Conservation (phyloP, 805 yeast species). For the Vanderwaltozyma tropicalis region DNA sequence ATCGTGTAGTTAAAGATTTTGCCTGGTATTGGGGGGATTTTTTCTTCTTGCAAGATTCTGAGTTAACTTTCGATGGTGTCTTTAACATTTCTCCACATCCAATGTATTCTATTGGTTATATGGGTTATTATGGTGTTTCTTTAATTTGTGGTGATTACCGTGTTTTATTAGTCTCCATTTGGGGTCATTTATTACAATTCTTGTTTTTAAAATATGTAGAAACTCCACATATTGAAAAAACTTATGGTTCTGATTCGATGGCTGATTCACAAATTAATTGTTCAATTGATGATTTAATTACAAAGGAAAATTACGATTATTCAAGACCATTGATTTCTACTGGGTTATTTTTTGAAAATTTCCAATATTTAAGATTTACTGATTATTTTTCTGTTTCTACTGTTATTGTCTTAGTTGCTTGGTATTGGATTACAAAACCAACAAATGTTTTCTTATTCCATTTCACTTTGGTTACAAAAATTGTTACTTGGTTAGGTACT, state of each 20-base stretch:
- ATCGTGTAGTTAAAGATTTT: slow-evolving; percentile 76
- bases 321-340: slow-evolving; percentile 47
- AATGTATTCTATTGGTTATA: slow-evolving; percentile 82
- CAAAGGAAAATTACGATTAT: slow-evolving; percentile 34
- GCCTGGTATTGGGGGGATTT: slow-evolving; percentile 97
- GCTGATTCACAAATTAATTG: slow-evolving; percentile 26
- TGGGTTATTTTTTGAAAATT: slow-evolving; percentile 39
- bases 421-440: slow-evolving; percentile 25
- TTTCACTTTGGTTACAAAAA: slow-evolving; percentile 38
- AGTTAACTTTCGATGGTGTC: slow-evolving; percentile 77
- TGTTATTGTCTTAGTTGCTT: slow-evolving; percentile 32
- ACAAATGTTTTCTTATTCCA: slow-evolving; percentile 24
- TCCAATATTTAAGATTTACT: slow-evolving; percentile 51
- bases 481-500: slow-evolving; percentile 41
- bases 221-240: slow-evolving; percentile 79
- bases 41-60: slow-evolving; percentile 63
- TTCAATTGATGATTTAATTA: slow-evolving; percentile 27
- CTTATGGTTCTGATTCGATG: slow-evolving; percentile 38
- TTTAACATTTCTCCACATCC: slow-evolving; percentile 88
- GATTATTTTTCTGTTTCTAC: slow-evolving; percentile 45
- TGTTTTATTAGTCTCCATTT: slow-evolving; percentile 54
- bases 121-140: slow-evolving; percentile 80
- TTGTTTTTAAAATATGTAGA: slow-evolving; percentile 64
- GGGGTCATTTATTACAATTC: slow-evolving; percentile 73
- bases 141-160: slow-evolving; percentile 65